Evolutionary conservation across 2,329 filamentous ascomycete species (phyloP).

Genomic region (Colletotrichum euphorbiae): DNA sequence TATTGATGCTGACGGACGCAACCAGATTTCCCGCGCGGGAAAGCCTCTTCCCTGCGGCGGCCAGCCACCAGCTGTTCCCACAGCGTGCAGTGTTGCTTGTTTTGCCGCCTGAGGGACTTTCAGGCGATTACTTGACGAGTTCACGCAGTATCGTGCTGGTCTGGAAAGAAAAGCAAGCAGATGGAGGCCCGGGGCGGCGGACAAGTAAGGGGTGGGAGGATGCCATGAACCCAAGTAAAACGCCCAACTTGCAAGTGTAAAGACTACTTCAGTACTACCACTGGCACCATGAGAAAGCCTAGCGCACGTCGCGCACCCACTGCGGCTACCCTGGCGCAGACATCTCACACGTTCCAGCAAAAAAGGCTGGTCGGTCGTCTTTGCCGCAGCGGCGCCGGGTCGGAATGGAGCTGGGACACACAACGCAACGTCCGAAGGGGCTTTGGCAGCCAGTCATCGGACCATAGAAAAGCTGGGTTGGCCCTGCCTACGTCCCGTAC

Average conservation of each 20-base stretch:
- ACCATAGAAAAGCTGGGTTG: constrained; percentile 3
- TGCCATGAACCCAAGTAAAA: constrained; percentile 8
- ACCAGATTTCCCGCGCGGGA: constrained; percentile 18
- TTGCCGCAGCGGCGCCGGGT: constrained; percentile 32
- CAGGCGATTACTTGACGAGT: not conserved
- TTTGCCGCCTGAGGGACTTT: not conserved
- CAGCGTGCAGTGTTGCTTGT: not conserved
- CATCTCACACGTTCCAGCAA: constrained; percentile 28
- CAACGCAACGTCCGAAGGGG: constrained; percentile 14
- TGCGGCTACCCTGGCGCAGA: constrained; percentile 36
- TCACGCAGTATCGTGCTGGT: not conserved
- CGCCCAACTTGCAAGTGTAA: constrained; percentile 12
- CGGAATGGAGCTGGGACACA: not conserved
- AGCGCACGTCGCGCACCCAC: constrained; percentile 37
- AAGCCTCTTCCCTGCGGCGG: constrained; percentile 15
- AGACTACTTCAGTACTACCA: constrained; percentile 3
- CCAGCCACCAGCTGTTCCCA: not conserved
- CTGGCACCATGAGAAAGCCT: constrained; percentile 23
- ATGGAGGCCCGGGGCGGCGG: not conserved
- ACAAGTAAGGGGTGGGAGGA: not conserved
- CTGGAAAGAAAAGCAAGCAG: constrained; percentile 9
- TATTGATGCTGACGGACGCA: constrained; percentile 28
- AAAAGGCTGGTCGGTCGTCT: constrained; percentile 14
- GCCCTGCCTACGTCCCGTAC: constrained; percentile 10
- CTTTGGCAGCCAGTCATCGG: not conserved